phyloP scores from a whole-genome alignment of 306 rosid genomes.

The Quercus rubra region DNA sequence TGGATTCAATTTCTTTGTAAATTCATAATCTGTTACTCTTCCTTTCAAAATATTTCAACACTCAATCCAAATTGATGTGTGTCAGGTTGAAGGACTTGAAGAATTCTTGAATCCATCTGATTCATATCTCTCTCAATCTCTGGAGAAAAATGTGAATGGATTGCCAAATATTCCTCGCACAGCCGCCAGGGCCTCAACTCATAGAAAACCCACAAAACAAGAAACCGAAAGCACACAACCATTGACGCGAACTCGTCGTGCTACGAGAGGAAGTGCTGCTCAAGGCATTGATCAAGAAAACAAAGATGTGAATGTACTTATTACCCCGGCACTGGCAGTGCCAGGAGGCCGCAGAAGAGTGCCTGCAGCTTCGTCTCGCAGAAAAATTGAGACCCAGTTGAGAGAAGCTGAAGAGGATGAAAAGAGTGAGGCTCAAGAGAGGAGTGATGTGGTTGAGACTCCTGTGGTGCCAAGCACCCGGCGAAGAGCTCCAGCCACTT shows the following conservation, averaged over 20 bases:
- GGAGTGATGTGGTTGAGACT: constrained; percentile 30
- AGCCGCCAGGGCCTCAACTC: constrained; percentile 42
- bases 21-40: not conserved
- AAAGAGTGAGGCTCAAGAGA: constrained; percentile 20
- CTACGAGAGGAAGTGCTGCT: constrained; percentile 1
- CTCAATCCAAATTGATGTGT: not conserved
- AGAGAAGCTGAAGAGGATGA: constrained; percentile 12
- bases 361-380: constrained; percentile 25
- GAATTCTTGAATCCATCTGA: constrained; percentile 41
- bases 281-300: constrained; percentile 42
- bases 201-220: constrained; percentile 35
- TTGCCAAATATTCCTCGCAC: constrained; percentile 34
- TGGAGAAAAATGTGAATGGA: constrained; percentile 19
- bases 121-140: constrained; percentile 20
- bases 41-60: not conserved
- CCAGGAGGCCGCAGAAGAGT: constrained; percentile 25
- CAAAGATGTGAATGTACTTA: constrained; percentile 22
- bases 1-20: not conserved
- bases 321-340: constrained; percentile 39
- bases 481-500: constrained; percentile 31
- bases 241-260: constrained; percentile 28
- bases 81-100: constrained; percentile 82
- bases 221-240: constrained; percentile 35
- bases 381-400: constrained; percentile 31
- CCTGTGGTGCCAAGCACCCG: constrained; percentile 44